Percentiles rank a stretch among this genome's conserved stretches.
These are phyloP conservation scores for Escovopsis sp. DNA, from an alignment of 2,329 filamentous ascomycete species.

Conservation along the genomic window DNA sequence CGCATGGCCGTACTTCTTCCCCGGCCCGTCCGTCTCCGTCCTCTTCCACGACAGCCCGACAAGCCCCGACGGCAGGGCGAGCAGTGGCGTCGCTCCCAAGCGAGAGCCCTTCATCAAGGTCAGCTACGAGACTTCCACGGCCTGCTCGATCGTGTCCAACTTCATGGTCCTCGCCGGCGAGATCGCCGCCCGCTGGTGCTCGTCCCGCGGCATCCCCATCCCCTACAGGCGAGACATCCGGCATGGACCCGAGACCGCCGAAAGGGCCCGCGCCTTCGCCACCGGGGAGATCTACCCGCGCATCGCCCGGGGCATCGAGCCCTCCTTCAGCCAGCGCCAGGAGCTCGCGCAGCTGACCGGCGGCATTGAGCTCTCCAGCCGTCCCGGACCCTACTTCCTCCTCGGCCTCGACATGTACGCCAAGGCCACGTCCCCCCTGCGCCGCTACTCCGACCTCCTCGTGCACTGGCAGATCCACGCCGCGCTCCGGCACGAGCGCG, in stretches of 20 bases:
- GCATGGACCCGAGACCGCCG: slow-evolving; percentile 19
- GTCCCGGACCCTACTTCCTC: slow-evolving; percentile 37
- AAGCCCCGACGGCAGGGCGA: slow-evolving; percentile 1
- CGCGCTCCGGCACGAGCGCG: slow-evolving; percentile 32
- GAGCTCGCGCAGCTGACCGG: slow-evolving; percentile 24
- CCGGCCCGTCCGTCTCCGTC: slow-evolving; percentile 27
- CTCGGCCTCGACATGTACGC: slow-evolving; percentile 45
- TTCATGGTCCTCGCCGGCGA: slow-evolving; percentile 48
- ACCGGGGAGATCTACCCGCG: slow-evolving; percentile 19
- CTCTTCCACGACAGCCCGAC: slow-evolving; percentile 18
- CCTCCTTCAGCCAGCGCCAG: slow-evolving; percentile 15
- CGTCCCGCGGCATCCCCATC: slow-evolving; percentile 39
- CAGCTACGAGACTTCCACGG: slow-evolving; percentile 14
- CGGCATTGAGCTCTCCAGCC: slow-evolving; percentile 33
- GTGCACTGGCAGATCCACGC: slow-evolving; percentile 53
- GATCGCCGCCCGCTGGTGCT: slow-evolving; percentile 45
- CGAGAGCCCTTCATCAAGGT: slow-evolving; percentile 36
- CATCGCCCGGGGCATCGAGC: slow-evolving; percentile 17
- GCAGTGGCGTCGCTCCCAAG: slow-evolving; percentile 17
- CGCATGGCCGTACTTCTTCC: slow-evolving; percentile 32
- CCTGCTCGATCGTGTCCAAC: slow-evolving; percentile 20
- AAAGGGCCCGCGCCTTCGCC: slow-evolving; percentile 21
- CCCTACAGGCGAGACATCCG: slow-evolving; percentile 40
- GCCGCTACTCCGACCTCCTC: slow-evolving; percentile 46
- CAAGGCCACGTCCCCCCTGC: slow-evolving; percentile 51